Conservation (phyloP, 169 alveolate species). For the Toxoplasma gondii region DNA sequence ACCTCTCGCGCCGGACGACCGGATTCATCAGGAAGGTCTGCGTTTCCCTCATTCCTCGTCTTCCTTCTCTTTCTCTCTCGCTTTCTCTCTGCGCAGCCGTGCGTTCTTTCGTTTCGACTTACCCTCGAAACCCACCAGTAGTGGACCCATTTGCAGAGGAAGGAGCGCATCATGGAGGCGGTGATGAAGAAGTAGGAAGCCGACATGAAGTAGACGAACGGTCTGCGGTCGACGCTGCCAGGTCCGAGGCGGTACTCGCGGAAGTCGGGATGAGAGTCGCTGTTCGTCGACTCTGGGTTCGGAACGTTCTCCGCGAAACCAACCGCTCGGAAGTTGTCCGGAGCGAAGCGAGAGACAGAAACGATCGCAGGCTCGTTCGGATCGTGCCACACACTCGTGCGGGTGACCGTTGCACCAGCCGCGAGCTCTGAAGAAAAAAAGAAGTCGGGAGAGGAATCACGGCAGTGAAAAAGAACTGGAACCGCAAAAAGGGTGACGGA, state of each 20-base stretch:
- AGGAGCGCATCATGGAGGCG: constrained; percentile 80
- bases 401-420: constrained; percentile 87
- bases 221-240: constrained; percentile 84
- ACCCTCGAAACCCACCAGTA: constrained; percentile 82
- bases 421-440: constrained; percentile 78
- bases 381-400: constrained; percentile 87
- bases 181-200: constrained; percentile 82
- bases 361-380: constrained; percentile 90
- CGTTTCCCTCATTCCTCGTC: too few relatives aligned
- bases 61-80: too few relatives aligned
- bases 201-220: constrained; percentile 81
- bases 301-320: constrained; percentile 86
- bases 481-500: neutral
- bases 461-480: too few relatives aligned
- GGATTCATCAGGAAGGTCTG: too few relatives aligned
- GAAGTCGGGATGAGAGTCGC: constrained; percentile 87
- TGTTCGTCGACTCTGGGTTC: constrained; percentile 82
- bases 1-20: too few relatives aligned
- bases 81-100: too few relatives aligned
- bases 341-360: constrained; percentile 82
- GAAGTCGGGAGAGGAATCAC: neutral
- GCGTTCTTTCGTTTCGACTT: neutral
- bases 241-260: constrained; percentile 84
- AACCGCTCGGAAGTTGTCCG: constrained; percentile 87
- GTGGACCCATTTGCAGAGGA: constrained; percentile 82